These are phyloP conservation scores for Neurospora pannonica DNA, from an alignment of 495 filamentous ascomycete species.

Conservation along the genomic window DNA sequence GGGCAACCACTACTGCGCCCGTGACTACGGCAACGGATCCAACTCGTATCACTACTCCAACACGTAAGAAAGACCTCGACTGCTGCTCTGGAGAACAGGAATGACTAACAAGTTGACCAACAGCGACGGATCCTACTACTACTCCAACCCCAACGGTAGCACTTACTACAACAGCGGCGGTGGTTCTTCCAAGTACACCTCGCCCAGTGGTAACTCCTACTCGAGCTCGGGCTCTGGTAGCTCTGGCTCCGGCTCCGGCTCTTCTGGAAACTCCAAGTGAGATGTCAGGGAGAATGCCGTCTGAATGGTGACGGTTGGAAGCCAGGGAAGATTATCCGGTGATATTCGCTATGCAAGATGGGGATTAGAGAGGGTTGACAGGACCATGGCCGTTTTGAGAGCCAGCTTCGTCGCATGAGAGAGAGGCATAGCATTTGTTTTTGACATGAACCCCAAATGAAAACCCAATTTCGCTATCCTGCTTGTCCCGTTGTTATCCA, in stretches of 20 bases:
- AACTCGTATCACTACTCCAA: conserved; percentile 8
- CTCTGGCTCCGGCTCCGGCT: conserved; percentile 13
- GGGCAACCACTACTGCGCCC: conserved; percentile 38
- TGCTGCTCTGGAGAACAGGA: background rate
- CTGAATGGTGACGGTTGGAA: background rate
- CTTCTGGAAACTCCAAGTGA: background rate
- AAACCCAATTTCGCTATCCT: background rate
- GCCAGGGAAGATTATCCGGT: background rate
- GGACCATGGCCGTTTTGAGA: background rate
- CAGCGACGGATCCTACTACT: conserved; percentile 51
- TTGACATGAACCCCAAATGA: background rate
- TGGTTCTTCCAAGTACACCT: conserved; percentile 34
- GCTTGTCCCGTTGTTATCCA: background rate
- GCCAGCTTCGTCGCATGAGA: background rate
- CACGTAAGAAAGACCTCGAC: background rate
- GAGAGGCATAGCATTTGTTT: background rate
- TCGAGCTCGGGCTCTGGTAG: conserved; percentile 1
- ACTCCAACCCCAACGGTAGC: conserved; percentile 45
- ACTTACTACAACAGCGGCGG: conserved; percentile 38
- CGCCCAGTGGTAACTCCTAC: conserved; percentile 20
- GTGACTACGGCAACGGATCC: conserved; percentile 20
- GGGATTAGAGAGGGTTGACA: background rate
- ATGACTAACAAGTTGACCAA: background rate
- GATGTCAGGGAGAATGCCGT: background rate
- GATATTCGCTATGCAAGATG: background rate